Evolutionary conservation across 2,329 filamentous ascomycete genomes (phyloP), one percentile per base, ranked within the genome.

Genomic region (Teratosphaeria epicoccoides): DNA sequence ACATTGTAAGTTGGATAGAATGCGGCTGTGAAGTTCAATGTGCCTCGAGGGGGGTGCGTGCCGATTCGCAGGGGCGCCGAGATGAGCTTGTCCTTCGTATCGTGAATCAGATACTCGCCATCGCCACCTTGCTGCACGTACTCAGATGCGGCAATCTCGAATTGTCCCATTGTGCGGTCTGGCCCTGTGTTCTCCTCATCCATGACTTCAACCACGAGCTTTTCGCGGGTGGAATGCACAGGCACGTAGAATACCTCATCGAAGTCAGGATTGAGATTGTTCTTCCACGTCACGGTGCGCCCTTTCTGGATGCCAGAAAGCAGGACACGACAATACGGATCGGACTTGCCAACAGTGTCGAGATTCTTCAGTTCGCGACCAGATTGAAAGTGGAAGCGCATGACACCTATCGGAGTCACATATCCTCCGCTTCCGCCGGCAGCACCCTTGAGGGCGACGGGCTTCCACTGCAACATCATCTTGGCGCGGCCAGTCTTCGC

Each of bases 241-340:
- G 94, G 91, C 0, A 98, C 79, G 65, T 98, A 98, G 22, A 96
- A 79, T 23, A 98, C 83, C 70, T 98, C 93, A 63, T 98, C 89
- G 84, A 87, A 98, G 49, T 93, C 86, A 1, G 93, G 93, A 66
- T 95, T 88, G 52, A 98, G 81, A 56, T 96, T 94, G 71, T 95
- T 98, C 66, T 88, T 84, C 75, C 93, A 95, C 0, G 91, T 97
- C 48, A 98, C 93, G 2, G 93, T 97, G 52, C 90, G 83, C 9
- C 81, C 89, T 69, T 91, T 95, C 66, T 93, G 85, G 52, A 97
- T 83, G 45, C 93, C 91, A 46, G 90, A 95, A 6, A 96, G 78
- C 49, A 96, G 71, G 1, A 97, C 85, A 43, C 91, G 84, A 22
- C 84, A 87, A 63, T 98, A 98, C 0, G 93, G 88, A 68, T 98